Percentiles rank a stretch among this genome's conserved stretches.
These are phyloP conservation scores for Boletus tomentosulus DNA, from an alignment of 768 basidiomycete genomes.

Conservation along the genomic window DNA sequence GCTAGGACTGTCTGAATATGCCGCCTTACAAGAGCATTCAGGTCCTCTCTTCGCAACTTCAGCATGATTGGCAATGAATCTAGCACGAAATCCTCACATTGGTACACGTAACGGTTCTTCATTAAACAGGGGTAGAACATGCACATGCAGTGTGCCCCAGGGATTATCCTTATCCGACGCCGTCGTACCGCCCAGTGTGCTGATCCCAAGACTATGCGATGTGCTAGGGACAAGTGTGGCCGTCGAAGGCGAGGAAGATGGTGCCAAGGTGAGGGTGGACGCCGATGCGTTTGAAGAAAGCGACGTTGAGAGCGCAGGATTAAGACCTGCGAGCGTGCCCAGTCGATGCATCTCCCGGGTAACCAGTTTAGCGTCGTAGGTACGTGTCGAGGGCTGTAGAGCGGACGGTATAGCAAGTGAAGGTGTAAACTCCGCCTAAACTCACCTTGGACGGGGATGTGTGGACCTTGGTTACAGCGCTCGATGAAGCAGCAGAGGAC, in stretches of 20 bases:
- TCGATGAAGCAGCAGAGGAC: slow-evolving; percentile 27
- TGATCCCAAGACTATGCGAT: slow-evolving; percentile 31
- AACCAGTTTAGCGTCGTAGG: slow-evolving; percentile 77
- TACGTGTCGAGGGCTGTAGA: slow-evolving; percentile 56
- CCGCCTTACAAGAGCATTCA: slow-evolving; percentile 75
- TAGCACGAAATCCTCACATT: slow-evolving; percentile 50
- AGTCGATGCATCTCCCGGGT: slow-evolving; percentile 84
- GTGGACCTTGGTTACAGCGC: slow-evolving; percentile 23
- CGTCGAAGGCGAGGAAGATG: slow-evolving; percentile 37
- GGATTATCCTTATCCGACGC: slow-evolving; percentile 56
- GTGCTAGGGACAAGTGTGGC: slow-evolving; percentile 27
- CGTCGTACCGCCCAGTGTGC: slow-evolving; percentile 16
- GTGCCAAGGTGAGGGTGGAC: slow-evolving; percentile 40
- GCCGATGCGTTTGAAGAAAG: slow-evolving; percentile 45
- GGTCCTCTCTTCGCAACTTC: slow-evolving; percentile 61
- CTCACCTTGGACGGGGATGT: slow-evolving; percentile 36
- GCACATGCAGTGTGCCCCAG: slow-evolving; percentile 81
- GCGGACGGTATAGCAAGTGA: neutral
- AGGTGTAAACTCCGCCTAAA: slow-evolving; percentile 18
- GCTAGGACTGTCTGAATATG: slow-evolving; percentile 76
- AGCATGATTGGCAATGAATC: neutral
- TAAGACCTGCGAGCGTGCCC: slow-evolving; percentile 55
- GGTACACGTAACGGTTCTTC: slow-evolving; percentile 81
- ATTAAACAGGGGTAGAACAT: slow-evolving; percentile 89
- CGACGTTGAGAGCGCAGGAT: slow-evolving; percentile 39